These are phyloP conservation scores for Cicer chorassanicum DNA, from an alignment of 306 rosid genomes.

Conservation along the genomic window DNA sequence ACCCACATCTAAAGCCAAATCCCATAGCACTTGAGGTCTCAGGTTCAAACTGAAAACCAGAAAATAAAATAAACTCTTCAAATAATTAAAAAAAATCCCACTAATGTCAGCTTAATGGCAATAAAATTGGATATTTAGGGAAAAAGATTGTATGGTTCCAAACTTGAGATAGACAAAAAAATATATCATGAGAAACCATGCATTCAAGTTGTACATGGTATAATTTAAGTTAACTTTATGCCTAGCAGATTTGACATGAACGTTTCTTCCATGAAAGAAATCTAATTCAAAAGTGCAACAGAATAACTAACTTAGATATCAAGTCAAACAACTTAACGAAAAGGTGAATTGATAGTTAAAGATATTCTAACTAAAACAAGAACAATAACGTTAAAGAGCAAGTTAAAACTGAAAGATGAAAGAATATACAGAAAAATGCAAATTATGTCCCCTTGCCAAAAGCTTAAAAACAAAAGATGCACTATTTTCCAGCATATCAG, in stretches of 20 bases:
- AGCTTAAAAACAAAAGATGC: constrained; percentile 33
- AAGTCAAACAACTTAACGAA: constrained; percentile 35
- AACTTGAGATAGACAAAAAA: constrained; percentile 20
- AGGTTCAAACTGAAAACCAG: constrained; percentile 79
- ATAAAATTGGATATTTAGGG: constrained; percentile 24
- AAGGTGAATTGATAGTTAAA: constrained; percentile 12
- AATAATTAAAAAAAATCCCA: constrained; percentile 36
- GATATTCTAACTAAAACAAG: constrained; percentile 22
- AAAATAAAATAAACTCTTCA: constrained; percentile 36
- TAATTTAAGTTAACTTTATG: constrained; percentile 35
- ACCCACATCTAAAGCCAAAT: constrained; percentile 97
- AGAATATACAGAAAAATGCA: constrained; percentile 20
- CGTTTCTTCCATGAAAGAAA: constrained; percentile 34
- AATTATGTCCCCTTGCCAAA: constrained; percentile 21
- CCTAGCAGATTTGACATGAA: constrained; percentile 32
- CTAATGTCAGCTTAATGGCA: constrained; percentile 26
- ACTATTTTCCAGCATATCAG: constrained; percentile 39
- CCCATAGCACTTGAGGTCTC: constrained; percentile 98
- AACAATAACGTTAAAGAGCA: constrained; percentile 15
- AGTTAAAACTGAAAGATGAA: constrained; percentile 26
- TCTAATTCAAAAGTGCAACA: constrained; percentile 30
- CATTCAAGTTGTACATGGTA: constrained; percentile 36
- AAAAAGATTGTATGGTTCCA: neutral
- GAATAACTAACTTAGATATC: constrained; percentile 39
- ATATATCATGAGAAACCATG: constrained; percentile 28